These are phyloP conservation scores for Smittium culicis DNA, from an alignment of 371 early-diverging fungal genomes.

Conservation along the genomic window DNA sequence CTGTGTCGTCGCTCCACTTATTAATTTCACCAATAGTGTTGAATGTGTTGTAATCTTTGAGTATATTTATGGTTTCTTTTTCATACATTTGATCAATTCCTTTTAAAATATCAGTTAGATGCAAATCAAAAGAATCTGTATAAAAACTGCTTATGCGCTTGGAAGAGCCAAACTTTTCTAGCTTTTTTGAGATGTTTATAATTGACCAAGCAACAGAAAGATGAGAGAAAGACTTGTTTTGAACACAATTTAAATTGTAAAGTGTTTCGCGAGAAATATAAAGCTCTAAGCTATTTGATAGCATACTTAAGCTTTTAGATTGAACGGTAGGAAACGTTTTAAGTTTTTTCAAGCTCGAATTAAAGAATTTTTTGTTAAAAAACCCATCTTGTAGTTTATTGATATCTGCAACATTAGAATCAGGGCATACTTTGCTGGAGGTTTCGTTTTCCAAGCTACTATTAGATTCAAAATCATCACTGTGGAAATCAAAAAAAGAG, in stretches of 20 bases:
- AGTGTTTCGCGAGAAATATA: background rate
- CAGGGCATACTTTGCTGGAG: background rate
- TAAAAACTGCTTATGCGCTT: background rate
- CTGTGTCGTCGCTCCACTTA: background rate
- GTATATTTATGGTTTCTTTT: background rate
- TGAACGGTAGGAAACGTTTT: background rate
- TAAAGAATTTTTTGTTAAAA: background rate
- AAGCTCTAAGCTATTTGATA: background rate
- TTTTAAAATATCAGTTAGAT: background rate
- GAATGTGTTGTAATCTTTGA: background rate
- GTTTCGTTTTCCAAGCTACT: background rate
- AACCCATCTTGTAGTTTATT: background rate
- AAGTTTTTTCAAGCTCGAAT: background rate
- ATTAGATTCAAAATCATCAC: background rate
- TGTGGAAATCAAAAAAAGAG: constrained; percentile 13
- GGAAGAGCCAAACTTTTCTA: background rate
- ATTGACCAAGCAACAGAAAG: background rate
- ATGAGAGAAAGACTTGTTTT: background rate
- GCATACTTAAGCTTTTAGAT: background rate
- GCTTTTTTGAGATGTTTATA: background rate
- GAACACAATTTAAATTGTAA: background rate
- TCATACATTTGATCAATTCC: background rate
- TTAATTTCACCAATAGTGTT: background rate
- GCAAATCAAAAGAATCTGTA: background rate
- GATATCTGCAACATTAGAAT: background rate